Evolutionary conservation across 2,329 filamentous ascomycete genomes (phyloP).

Genomic region (Fusarium sp.): DNA sequence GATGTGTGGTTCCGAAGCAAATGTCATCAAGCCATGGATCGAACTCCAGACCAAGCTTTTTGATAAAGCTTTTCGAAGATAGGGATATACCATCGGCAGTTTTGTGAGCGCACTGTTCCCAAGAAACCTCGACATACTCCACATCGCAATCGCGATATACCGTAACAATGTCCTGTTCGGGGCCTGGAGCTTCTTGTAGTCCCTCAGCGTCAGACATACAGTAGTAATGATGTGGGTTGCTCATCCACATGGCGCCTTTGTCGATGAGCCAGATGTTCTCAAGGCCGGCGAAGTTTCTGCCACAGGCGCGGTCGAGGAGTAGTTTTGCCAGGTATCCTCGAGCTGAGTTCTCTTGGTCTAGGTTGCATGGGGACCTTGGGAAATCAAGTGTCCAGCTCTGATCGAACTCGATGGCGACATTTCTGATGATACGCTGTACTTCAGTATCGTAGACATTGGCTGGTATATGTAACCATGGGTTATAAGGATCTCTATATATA

Average conservation of each 20-base stretch:
- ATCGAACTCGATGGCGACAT: neutral
- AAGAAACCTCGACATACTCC: slow-evolving; percentile 4
- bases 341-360: neutral
- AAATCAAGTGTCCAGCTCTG: neutral
- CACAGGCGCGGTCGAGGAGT: neutral
- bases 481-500: neutral
- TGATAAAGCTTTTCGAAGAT: neutral
- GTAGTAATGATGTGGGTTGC: neutral
- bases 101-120: neutral
- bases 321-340: neutral
- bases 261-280: slow-evolving; percentile 1
- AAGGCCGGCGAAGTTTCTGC: neutral
- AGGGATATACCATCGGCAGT: too few species aligned
- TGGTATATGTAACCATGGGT: neutral
- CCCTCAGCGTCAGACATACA: too few species aligned
- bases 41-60: neutral
- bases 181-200: neutral
- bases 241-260: neutral
- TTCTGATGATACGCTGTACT: neutral
- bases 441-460: neutral
- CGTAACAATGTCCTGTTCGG: neutral
- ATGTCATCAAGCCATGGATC: neutral
- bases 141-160: neutral
- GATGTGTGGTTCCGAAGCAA: rapidly evolving
- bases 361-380: rapidly evolving